Percentiles rank a stretch among this genome's conserved stretches.
These are phyloP conservation scores for Puccinia polysora DNA, from an alignment of 1,284 basidiomycete genomes.

Conservation along the genomic window DNA sequence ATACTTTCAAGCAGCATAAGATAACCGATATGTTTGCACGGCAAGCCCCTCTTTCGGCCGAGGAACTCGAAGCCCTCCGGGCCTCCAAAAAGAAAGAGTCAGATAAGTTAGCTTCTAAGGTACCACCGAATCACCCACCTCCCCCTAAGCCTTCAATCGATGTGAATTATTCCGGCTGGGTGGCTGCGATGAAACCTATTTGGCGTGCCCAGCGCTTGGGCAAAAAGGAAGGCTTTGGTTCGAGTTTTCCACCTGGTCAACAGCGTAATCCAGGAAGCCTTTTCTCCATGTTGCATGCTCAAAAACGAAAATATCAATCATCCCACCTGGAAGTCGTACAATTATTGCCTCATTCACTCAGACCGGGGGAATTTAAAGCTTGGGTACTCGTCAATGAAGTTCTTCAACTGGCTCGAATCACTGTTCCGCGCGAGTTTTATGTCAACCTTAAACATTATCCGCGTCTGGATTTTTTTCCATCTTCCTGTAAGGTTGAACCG, in stretches of 20 bases:
- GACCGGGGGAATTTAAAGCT: conserved; percentile 76
- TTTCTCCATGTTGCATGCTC: conserved; percentile 69
- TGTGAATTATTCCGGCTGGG: conserved; percentile 70
- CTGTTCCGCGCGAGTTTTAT: conserved; percentile 87
- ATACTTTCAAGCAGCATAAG: conserved; percentile 98
- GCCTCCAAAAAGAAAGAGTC: conserved; percentile 39
- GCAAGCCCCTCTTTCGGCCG: conserved; percentile 50
- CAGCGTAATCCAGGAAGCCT: conserved; percentile 49
- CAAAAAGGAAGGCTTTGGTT: conserved; percentile 47
- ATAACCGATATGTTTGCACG: conserved; percentile 87
- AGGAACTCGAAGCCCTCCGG: conserved; percentile 37
- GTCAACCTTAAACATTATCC: conserved; percentile 74
- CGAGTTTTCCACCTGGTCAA: conserved; percentile 38
- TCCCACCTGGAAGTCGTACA: conserved; percentile 82
- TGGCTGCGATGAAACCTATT: conserved; percentile 70
- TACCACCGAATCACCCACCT: conserved; percentile 44
- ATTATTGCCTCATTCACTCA: conserved; percentile 66
- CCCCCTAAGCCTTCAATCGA: conserved; percentile 49
- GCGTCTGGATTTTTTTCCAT: conserved; percentile 62
- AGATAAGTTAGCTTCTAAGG: conserved; percentile 53
- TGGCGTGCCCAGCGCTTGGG: conserved; percentile 66
- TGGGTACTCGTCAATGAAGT: conserved; percentile 83
- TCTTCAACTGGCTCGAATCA: conserved; percentile 71
- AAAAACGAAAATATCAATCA: conserved; percentile 60
- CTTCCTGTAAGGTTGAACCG: conserved; percentile 67